Evolutionary conservation across 164 flowering plant genomes (phyloP).

Genomic region (Magnolia kwangsiensis): DNA sequence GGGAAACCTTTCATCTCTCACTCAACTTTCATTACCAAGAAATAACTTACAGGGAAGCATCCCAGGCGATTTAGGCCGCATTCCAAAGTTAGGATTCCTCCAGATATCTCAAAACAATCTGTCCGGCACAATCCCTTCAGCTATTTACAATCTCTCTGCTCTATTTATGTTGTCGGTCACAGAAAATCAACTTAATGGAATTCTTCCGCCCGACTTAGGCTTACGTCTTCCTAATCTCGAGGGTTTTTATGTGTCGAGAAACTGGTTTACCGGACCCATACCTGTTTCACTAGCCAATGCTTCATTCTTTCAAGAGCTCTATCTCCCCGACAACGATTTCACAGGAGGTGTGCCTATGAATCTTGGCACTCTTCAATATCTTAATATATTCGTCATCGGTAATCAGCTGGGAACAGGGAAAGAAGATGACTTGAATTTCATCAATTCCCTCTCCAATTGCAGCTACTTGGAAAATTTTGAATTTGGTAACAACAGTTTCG

Average conservation of each 20-base stretch:
- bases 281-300: constrained; percentile 15
- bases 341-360: constrained; percentile 6
- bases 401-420: neutral
- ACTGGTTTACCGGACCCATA: neutral
- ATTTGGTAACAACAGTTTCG: neutral
- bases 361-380: constrained; percentile 3
- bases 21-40: constrained; percentile 11
- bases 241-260: neutral
- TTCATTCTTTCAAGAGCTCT: neutral
- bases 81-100: constrained; percentile 22
- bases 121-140: constrained; percentile 36
- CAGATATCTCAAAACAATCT: constrained; percentile 35
- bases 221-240: constrained; percentile 26
- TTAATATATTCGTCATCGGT: neutral
- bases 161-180: constrained; percentile 24
- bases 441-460: constrained; percentile 7
- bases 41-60: constrained; percentile 29
- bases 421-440: constrained; percentile 3
- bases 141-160: constrained; percentile 47
- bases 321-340: neutral
- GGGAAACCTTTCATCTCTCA: constrained; percentile 35
- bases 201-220: constrained; percentile 10
- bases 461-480: neutral
- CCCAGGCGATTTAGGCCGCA: constrained; percentile 26
- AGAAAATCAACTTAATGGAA: constrained; percentile 34